phyloP scores from a whole-genome alignment of 768 basidiomycete genomes.

The Sutorius australiensis region DNA sequence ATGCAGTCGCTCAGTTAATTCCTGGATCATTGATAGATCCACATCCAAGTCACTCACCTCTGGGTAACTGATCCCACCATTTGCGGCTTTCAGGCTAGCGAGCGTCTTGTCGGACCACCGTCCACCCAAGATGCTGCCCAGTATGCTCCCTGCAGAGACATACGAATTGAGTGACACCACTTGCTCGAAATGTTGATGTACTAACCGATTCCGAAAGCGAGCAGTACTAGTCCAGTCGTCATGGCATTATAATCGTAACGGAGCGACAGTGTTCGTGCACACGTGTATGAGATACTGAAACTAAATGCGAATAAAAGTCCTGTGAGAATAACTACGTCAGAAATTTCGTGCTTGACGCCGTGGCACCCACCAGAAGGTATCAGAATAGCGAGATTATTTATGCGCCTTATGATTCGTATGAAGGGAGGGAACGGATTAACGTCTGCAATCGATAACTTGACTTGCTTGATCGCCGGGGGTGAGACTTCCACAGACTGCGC shows the following conservation, averaged over 20 bases:
- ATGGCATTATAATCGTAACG: constrained; percentile 69
- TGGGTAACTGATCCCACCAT: constrained; percentile 51
- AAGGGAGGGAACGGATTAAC: constrained; percentile 72
- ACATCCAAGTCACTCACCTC: constrained; percentile 46
- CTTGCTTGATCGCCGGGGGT: constrained; percentile 23
- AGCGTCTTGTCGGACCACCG: constrained; percentile 56
- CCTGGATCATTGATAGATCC: not conserved
- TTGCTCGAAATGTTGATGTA: not conserved
- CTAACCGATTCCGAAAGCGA: constrained; percentile 69
- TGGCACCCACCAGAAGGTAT: constrained; percentile 27
- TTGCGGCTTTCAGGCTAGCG: constrained; percentile 40
- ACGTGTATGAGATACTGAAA: constrained; percentile 71
- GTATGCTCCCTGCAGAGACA: constrained; percentile 38
- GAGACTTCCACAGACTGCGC: constrained; percentile 11
- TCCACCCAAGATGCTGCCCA: constrained; percentile 58
- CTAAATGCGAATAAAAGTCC: constrained; percentile 69
- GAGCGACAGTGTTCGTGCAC: constrained; percentile 63
- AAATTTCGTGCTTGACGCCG: not conserved
- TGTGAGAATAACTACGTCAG: constrained; percentile 19
- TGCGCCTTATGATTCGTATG: constrained; percentile 50
- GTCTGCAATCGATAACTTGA: constrained; percentile 62
- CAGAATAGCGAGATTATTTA: constrained; percentile 67
- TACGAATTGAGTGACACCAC: not conserved
- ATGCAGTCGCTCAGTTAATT: not conserved
- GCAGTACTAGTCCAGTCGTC: constrained; percentile 70